phyloP scores from a whole-genome alignment of 345 rosid genomes.

The Aquilaria malaccensis region DNA sequence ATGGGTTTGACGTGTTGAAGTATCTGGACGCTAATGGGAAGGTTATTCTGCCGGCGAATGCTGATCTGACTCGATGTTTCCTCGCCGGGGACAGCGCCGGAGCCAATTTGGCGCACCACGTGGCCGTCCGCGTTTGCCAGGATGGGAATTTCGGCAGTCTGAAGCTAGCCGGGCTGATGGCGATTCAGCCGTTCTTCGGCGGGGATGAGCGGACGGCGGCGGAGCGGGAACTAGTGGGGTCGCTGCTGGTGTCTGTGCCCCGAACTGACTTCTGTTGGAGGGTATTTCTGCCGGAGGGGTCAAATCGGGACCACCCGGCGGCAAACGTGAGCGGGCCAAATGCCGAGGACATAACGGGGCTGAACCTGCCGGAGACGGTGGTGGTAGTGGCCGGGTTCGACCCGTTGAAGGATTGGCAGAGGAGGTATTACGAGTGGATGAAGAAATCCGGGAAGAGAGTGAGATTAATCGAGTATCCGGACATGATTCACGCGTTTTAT shows the following conservation, averaged over 20 bases:
- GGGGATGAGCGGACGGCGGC: slow-evolving; percentile 72
- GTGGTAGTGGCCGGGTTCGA: slow-evolving; percentile 55
- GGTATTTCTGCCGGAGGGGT: slow-evolving; percentile 48
- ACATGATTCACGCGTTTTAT: slow-evolving; percentile 76
- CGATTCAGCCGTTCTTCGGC: slow-evolving; percentile 79
- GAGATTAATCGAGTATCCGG: slow-evolving; percentile 55
- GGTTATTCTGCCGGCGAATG: slow-evolving; percentile 33
- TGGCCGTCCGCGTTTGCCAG: slow-evolving; percentile 36
- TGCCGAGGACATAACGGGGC: slow-evolving; percentile 28
- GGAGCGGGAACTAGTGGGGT: slow-evolving; percentile 31
- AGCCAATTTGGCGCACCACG: slow-evolving; percentile 71
- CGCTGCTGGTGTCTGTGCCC: slow-evolving; percentile 31
- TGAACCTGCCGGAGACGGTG: slow-evolving; percentile 51
- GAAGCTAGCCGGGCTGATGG: slow-evolving; percentile 38
- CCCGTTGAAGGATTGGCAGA: slow-evolving; percentile 81
- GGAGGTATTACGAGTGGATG: slow-evolving; percentile 59
- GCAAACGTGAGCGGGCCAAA: slow-evolving; percentile 42
- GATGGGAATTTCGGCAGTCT: slow-evolving; percentile 13
- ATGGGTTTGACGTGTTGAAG: slow-evolving; percentile 57
- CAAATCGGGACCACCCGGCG: slow-evolving; percentile 45
- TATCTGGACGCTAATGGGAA: slow-evolving; percentile 36
- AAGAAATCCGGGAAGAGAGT: slow-evolving; percentile 56
- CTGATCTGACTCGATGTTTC: slow-evolving; percentile 52
- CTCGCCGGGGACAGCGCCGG: slow-evolving; percentile 84
- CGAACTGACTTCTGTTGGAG: slow-evolving; percentile 59